Base-by-base conservation (phyloP, 768 basidiomycete genomes). In the Suillus cothurnatus region DNA sequence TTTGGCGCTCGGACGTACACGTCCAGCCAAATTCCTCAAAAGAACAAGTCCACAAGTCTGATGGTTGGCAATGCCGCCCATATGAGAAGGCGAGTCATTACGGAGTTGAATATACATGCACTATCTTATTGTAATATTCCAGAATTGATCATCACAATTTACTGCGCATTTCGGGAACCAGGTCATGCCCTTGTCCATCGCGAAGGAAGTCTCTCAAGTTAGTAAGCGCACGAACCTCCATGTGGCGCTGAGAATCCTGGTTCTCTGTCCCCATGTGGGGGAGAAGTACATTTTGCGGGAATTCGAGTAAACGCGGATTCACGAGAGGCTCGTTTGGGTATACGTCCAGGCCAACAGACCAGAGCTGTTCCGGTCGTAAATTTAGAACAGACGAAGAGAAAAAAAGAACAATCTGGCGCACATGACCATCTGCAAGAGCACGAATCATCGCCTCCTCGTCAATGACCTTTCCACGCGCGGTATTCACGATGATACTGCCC, bases 221-320 rank as follows among this genome's bases (percentile, higher is more conserved):
- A 32, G 84, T 85, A 68, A 95, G 80, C 9, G 93, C 91, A n/a
- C 91, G 86, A 41, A 93, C 81, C 78, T 95, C 94, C 93, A 95
- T 95, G 73, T 84, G 84, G 64, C 82, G 83, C 74, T 93, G 91
- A 7, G 90, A 84, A 71, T 95, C 94, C 67, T 87, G 86, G 61
- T 86, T 95, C 75, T 93, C 89, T 0, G 94, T 95, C 8, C 95
- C 96, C 88, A 97, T 89, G 75, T 97, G 96, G 0, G 95, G 96
- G 23, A 98, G 83, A 11, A 98, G 81, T 36, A 90, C 90, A 67
- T 94, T 89, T 67, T 94, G 88, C 11, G 90, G 88, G 76, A 93
- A 92, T n/a, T 86, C 84, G 63, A 95, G 81, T 39, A 97, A 79
- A 34, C 89, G 86, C 5, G 92, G 89, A 70, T 94, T 90, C 49